phyloP scores from a whole-genome alignment of 2,329 filamentous ascomycete genomes.

The Lachnellula hyalina region DNA sequence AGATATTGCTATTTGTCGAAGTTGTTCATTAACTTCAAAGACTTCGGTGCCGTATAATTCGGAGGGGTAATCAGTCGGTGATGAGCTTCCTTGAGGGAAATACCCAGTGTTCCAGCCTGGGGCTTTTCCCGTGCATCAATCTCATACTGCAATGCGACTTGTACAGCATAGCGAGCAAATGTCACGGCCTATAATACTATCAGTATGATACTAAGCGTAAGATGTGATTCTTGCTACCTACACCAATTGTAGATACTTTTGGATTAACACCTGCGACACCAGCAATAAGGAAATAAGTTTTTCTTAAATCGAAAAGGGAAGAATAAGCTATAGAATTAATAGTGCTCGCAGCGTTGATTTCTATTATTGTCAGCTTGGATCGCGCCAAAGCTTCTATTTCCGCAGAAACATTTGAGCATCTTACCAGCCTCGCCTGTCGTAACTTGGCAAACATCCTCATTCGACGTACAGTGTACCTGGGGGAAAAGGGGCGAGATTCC shows the following conservation, averaged over 20 bases:
- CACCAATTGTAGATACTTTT: conserved; percentile 56
- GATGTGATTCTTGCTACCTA: no score
- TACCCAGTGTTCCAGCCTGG: conserved; percentile 59
- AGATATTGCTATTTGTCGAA: conserved; percentile 42
- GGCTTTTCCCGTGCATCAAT: conserved; percentile 65
- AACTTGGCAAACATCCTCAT: conserved; percentile 59
- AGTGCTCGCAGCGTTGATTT: conserved; percentile 68
- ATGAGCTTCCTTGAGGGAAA: conserved; percentile 52
- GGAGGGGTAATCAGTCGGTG: conserved; percentile 48
- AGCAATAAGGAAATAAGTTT: conserved; percentile 64
- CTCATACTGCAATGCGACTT: conserved; percentile 70
- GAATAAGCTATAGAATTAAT: conserved; percentile 58
- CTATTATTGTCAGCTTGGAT: no score
- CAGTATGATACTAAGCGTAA: no score
- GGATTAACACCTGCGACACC: conserved; percentile 73
- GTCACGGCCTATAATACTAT: conserved; percentile 42
- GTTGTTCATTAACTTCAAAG: conserved; percentile 55
- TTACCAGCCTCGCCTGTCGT: conserved; percentile 40
- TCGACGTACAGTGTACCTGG: conserved; percentile 54
- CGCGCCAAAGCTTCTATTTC: no score
- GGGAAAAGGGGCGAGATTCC: conserved; percentile 59
- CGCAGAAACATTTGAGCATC: no score
- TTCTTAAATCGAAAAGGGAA: conserved; percentile 53
- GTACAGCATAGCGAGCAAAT: conserved; percentile 62
- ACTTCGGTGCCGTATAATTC: conserved; percentile 62